Evolutionary conservation across 805 yeast genomes (phyloP).

Genomic region (Starmerella potacharoeniae): DNA sequence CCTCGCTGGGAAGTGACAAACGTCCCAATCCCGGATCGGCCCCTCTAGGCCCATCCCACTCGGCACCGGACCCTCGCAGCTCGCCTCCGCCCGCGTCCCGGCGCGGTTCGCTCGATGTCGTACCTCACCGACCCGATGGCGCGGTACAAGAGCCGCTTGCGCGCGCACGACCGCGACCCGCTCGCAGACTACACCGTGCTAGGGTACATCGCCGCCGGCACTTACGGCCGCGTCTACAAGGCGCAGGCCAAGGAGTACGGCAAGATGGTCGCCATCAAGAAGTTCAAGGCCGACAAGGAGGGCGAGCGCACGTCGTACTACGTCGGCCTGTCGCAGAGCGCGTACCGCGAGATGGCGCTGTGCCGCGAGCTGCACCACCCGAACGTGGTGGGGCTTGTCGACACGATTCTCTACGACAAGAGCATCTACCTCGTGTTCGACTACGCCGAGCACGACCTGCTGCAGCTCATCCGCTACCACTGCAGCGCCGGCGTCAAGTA

Average conservation of each 20-base stretch:
- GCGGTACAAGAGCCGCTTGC: constrained; percentile 50
- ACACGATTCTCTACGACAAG: constrained; percentile 76
- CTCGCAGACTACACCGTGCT: constrained; percentile 74
- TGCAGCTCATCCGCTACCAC: constrained; percentile 90
- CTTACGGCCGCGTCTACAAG: constrained; percentile 90
- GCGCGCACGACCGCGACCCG: constrained; percentile 56
- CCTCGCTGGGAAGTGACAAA: too few species aligned
- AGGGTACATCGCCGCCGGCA: constrained; percentile 97
- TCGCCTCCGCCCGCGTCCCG: background rate
- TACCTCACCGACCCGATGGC: constrained; percentile 29
- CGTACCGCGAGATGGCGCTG: constrained; percentile 89
- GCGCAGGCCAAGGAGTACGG: constrained; percentile 35
- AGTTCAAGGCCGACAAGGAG: constrained; percentile 87
- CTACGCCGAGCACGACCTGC: constrained; percentile 87
- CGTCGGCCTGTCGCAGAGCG: constrained; percentile 92
- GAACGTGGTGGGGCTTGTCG: constrained; percentile 69
- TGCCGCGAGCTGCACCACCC: constrained; percentile 77
- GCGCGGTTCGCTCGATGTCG: background rate
- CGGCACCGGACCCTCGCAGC: background rate
- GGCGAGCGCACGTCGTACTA: constrained; percentile 70
- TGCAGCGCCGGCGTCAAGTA: constrained; percentile 39
- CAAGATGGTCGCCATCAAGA: constrained; percentile 59
- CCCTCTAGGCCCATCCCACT: too few species aligned
- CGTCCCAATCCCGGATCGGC: too few species aligned
- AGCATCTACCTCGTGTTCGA: constrained; percentile 91